Base-by-base conservation (phyloP, 805 yeast genomes). In the Saccharomycopsis fibuligera region DNA sequence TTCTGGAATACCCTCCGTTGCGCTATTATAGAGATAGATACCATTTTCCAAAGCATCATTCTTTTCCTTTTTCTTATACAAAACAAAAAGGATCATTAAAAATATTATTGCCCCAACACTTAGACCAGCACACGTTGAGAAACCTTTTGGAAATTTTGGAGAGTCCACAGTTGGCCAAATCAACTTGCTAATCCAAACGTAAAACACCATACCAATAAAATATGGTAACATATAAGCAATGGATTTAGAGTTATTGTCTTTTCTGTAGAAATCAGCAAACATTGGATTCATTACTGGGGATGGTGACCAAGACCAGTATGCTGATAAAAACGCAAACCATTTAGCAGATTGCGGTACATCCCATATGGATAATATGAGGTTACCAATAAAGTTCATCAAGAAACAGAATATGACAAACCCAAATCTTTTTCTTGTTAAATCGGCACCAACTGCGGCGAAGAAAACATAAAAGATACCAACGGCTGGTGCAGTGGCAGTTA, bases 1-100 rank as follows among this genome's bases (percentile, higher is more conserved):
- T 74, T 44, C 72, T 71, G 45, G 77, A 72, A 37, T 83, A 81
- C 33, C 81, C 85, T 3, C 95, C 91, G 21, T 69, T 86, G 50
- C 83, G 23, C 42, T 33, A 30, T 47, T 47, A 25, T 47, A 47
- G 17, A 47, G 14, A 29, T 41, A 47, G 37, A 70, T 70, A 27
- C 74, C 74, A 39, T 69, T 66, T 14, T 54, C 57, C 40, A 57
- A 58, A 2, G 74, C 70, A 40, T 60, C 56, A 21, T 54, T 58
- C 45, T 63, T 57, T 50, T 69, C 74, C 49, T 69, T 68, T 44
- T 66, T 59, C 49, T 68, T 70, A 55, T 69, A 70, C 43, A 67
- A 62, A 51, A 62, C 58, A 50, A 67, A 63, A 14, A 66, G 66
- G 30, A 64, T 54, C 2, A 19, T 40, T 19, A 62, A 41, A 6